Evolutionary conservation across 2,329 filamentous ascomycete species (phyloP), one percentile per base, ranked within the genome.

Genomic region (Domatiomyces globalis): DNA sequence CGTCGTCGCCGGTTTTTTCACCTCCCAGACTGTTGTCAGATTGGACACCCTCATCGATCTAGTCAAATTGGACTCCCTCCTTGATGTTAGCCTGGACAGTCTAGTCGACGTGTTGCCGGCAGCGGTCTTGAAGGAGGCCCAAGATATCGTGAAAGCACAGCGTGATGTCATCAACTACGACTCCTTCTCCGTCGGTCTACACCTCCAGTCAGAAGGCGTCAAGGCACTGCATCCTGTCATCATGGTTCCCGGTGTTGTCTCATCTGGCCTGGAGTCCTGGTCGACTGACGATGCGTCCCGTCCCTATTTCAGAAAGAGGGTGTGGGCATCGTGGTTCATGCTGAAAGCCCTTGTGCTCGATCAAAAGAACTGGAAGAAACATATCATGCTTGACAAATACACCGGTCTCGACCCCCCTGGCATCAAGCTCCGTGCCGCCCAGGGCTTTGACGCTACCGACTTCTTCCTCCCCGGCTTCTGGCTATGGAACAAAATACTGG

Each of bases 281-380:
- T 87, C 90, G 3, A 96, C 92, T 0, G 81, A 85, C 48, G 85
- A 89, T 63, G 73, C 76, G 43, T 95, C 89, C 6, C 79, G 87
- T 36, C 85, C 84, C 53, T 98, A 96, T 69, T 98, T 98, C 67
- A 78, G 92, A 56, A 95, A 94, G 70, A 77, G 92, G 50, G 71
- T 98, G 48, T 98, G 92, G 92, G 92, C 92, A 4, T 95, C 87
- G 60, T 98, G 94, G 92, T 94, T 80, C 57, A 98, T 98, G 92
- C 95, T 98, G 88, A 79, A 84, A 48, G 90, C 92, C 0, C 71
- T 98, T 58, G 87, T 98, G 1, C 70, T 94, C 62, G 92, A 96
- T 67, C 95, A 96, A 68, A 83, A 94, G 25, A 76, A 79, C 33
- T 98, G 92, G 92, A 98, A 95, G 73, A 83, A 74, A 62, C 92